phyloP scores from a whole-genome alignment of 768 basidiomycete genomes.

The Hebeloma cylindrosporum region DNA sequence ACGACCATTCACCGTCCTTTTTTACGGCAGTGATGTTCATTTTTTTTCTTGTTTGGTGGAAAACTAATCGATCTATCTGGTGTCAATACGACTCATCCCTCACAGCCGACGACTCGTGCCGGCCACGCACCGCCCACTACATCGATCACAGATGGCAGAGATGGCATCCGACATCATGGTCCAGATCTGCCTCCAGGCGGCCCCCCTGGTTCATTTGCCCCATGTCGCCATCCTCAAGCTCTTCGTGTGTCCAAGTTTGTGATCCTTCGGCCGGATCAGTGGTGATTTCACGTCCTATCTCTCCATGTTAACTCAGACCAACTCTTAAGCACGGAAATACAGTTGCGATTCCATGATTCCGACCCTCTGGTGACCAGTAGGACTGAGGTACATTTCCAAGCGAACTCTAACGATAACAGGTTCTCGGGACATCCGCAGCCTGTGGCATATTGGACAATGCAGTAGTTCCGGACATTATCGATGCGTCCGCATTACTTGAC shows the following conservation, averaged over 20 bases:
- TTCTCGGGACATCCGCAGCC: too few relatives aligned
- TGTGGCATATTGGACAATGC: too few relatives aligned
- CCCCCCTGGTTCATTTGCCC: too few relatives aligned
- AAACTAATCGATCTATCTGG: not conserved
- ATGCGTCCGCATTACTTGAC: too few relatives aligned
- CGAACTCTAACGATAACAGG: too few relatives aligned
- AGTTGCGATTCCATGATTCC: constrained; percentile 3
- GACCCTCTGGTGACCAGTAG: not conserved
- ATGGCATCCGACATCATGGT: constrained; percentile 3
- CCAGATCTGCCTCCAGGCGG: too few relatives aligned
- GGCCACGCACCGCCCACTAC: too few relatives aligned
- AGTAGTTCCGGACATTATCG: too few relatives aligned
- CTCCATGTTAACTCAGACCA: not conserved
- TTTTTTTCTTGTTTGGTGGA: constrained; percentile 5
- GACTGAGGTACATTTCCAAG: too few relatives aligned
- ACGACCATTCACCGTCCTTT: not conserved
- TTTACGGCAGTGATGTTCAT: constrained; percentile 9
- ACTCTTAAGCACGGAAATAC: not conserved
- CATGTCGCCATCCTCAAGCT: too few relatives aligned
- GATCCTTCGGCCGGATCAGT: constrained; percentile 5
- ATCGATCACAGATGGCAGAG: constrained; percentile 7
- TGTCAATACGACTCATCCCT: not conserved
- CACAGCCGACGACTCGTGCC: not conserved
- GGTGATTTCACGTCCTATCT: not conserved
- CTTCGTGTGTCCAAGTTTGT: not conserved